Percentiles rank a stretch among this genome's conserved stretches.
phyloP scores from a whole-genome alignment of 176 grass and related monocot genomes.

The Oryza coarctata region DNA sequence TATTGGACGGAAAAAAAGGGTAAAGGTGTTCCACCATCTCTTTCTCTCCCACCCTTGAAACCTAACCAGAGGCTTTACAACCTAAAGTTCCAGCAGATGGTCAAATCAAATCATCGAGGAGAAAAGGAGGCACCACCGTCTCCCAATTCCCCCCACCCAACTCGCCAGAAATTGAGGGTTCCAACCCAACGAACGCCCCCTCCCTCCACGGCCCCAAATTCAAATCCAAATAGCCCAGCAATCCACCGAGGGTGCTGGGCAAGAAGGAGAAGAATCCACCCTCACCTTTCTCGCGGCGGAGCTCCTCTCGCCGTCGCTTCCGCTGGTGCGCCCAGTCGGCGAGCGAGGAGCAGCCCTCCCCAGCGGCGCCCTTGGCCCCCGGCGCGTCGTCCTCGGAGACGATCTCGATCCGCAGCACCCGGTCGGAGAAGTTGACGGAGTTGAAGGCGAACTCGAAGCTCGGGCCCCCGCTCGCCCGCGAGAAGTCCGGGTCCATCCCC shows the following conservation, averaged over 20 bases:
- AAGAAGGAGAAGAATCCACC: neutral
- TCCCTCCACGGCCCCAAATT: neutral
- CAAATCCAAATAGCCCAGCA: constrained; percentile 3
- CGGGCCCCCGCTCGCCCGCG: constrained; percentile 55
- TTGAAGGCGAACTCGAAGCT: constrained; percentile 94
- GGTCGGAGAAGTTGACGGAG: constrained; percentile 90
- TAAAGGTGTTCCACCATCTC: constrained; percentile 2
- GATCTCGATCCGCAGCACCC: constrained; percentile 90
- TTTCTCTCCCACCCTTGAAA: constrained; percentile 10
- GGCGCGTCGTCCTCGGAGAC: constrained; percentile 53
- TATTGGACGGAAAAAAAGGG: neutral
- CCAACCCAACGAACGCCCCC: neutral
- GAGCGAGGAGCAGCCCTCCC: constrained; percentile 52
- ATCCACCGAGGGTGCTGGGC: neutral
- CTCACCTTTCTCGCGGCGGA: constrained; percentile 68
- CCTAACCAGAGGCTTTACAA: constrained; percentile 21
- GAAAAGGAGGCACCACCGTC: neutral
- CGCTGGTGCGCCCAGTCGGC: constrained; percentile 72
- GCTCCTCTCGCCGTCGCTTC: constrained; percentile 68
- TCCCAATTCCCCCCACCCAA: neutral
- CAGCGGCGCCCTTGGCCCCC: constrained; percentile 44
- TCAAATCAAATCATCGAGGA: constrained; percentile 9
- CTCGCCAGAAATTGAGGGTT: constrained; percentile 1
- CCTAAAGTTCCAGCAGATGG: constrained; percentile 33
- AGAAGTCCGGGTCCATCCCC: constrained; percentile 82